phyloP scores from a whole-genome alignment of 345 rosid genomes.

The Citrus cavaleriei region DNA sequence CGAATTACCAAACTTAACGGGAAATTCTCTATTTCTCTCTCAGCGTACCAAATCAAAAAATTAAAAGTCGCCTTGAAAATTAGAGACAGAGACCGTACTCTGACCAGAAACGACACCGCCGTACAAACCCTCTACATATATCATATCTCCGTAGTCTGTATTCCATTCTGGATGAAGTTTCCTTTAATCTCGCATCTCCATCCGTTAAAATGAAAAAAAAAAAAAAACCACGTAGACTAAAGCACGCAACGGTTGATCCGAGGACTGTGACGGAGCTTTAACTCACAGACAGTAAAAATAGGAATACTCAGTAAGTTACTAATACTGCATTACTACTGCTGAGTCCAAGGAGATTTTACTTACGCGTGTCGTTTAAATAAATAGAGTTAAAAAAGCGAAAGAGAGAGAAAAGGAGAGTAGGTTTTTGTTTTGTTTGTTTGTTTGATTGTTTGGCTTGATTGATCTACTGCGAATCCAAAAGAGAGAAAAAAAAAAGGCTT shows the following conservation, averaged over 20 bases:
- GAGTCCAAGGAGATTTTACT: background rate
- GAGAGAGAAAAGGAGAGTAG: background rate
- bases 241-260: background rate
- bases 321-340: background rate
- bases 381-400: background rate
- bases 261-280: background rate
- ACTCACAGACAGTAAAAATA: background rate
- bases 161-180: too few relatives aligned
- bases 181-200: background rate
- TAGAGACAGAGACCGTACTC: background rate
- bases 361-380: background rate
- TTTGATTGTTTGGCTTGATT: background rate
- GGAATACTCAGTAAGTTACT: background rate
- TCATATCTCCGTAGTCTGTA: too few relatives aligned
- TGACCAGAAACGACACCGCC: constrained; percentile 2
- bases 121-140: background rate
- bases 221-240: too few relatives aligned
- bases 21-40: too few relatives aligned
- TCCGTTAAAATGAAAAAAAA: background rate
- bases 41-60: too few relatives aligned
- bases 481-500: background rate
- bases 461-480: constrained; percentile 2
- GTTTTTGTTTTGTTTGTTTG: background rate
- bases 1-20: too few relatives aligned
- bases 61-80: too few relatives aligned